A percentile compares a stretch with the other conserved stretches of the same genome.
These are phyloP conservation scores for Kluyveromyces sp. DNA, from an alignment of 1,139 yeast species.

Conservation along the genomic window DNA sequence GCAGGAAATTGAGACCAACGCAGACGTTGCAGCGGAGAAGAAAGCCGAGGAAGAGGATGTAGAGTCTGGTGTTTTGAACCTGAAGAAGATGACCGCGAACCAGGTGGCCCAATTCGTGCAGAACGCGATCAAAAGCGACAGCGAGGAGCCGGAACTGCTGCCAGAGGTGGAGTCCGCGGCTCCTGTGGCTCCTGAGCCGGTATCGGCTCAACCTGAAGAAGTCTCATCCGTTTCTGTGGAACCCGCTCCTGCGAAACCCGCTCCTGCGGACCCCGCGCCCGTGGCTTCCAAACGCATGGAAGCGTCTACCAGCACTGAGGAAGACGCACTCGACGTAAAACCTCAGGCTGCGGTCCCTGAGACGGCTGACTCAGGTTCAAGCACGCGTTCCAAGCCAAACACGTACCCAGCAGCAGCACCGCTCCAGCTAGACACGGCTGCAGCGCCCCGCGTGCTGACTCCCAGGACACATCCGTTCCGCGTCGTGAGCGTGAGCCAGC, in stretches of 20 bases:
- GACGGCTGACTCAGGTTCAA: too few species aligned
- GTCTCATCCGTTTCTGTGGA: too few species aligned
- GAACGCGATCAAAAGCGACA: conserved; percentile 6
- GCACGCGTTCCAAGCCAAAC: conserved; percentile 1
- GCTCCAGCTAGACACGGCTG: not conserved
- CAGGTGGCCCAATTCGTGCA: conserved; percentile 3
- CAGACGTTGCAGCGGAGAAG: not conserved
- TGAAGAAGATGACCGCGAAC: conserved; percentile 6
- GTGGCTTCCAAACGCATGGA: not conserved
- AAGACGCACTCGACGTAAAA: conserved; percentile 3
- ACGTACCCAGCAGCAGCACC: conserved; percentile 5
- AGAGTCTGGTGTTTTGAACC: not conserved
- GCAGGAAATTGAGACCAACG: not conserved
- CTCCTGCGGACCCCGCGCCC: too few species aligned
- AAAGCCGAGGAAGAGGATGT: conserved; percentile 2
- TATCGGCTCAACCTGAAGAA: too few species aligned
- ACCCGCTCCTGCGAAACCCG: not conserved
- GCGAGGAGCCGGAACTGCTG: conserved; percentile 1
- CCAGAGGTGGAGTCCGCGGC: not conserved
- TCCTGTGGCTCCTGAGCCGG: too few species aligned
- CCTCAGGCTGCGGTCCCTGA: conserved; percentile 3
- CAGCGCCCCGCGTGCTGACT: conserved; percentile 8
- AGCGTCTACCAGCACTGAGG: conserved; percentile 8
- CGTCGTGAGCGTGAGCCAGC: conserved; percentile 25
- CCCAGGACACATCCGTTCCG: conserved; percentile 28